Evolutionary conservation across 176 grass and related monocot species (phyloP).

Genomic region (Aegilops longissima): DNA sequence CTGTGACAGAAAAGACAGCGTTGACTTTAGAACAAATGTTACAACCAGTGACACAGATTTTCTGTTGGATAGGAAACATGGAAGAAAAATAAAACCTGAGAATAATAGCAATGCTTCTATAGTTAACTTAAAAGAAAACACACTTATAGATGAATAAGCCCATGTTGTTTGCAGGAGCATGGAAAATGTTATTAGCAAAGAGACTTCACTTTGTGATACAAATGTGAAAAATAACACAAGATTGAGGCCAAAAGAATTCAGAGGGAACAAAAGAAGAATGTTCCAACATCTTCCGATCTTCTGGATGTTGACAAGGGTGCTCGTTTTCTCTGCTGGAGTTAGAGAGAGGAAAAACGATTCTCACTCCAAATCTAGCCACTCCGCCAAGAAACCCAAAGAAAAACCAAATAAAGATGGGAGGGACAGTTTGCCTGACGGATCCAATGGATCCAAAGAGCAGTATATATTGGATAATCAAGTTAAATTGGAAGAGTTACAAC

Average conservation of each 20-base stretch:
- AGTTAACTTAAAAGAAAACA: constrained; percentile 51
- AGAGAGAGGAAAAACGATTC: no score
- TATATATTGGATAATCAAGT: no score
- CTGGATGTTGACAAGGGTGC: constrained; percentile 32
- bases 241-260: constrained; percentile 55
- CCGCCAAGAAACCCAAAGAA: no score
- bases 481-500: no score
- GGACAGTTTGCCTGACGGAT: no score
- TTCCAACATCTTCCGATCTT: constrained; percentile 44
- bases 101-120: constrained; percentile 35
- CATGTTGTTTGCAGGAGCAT: constrained; percentile 27
- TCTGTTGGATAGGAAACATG: constrained; percentile 52
- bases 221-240: constrained; percentile 45
- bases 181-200: constrained; percentile 44
- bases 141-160: constrained; percentile 46
- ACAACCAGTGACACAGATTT: constrained; percentile 41
- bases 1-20: neutral
- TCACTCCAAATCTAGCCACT: no score
- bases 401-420: no score
- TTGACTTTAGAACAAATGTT: constrained; percentile 36
- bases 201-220: constrained; percentile 39
- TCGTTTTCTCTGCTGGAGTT: no score
- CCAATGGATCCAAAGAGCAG: no score
- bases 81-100: constrained; percentile 63
- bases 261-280: constrained; percentile 53